phyloP scores from a whole-genome alignment of 2,329 filamentous ascomycete genomes.

The Beauveria sp. region DNA sequence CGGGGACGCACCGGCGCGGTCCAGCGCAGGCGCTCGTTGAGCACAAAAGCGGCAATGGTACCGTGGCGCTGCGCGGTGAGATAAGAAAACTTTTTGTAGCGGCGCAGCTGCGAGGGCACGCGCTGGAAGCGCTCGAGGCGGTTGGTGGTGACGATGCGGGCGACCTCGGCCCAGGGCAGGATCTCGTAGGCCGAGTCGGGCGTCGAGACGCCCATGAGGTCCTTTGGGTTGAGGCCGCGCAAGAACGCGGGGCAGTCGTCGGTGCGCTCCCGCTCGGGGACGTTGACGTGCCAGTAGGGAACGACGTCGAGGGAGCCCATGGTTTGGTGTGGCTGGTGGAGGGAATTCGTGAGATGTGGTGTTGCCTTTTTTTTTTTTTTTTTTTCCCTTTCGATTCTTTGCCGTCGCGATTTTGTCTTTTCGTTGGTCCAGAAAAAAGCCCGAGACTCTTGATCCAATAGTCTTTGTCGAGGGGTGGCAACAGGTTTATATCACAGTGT shows the following conservation, averaged over 20 bases:
- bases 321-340: background rate
- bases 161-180: slow-evolving; percentile 64
- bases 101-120: slow-evolving; percentile 66
- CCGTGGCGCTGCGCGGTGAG: slow-evolving; percentile 60
- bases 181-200: slow-evolving; percentile 57
- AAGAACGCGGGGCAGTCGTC: slow-evolving; percentile 66
- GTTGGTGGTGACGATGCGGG: slow-evolving; percentile 54
- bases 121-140: slow-evolving; percentile 70
- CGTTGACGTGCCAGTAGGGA: slow-evolving; percentile 80
- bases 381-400: background rate
- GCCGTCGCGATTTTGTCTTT: too few species aligned
- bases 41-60: slow-evolving; percentile 69
- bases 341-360: background rate
- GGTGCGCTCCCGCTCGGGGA: slow-evolving; percentile 55
- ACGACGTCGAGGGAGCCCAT: slow-evolving; percentile 30
- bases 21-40: slow-evolving; percentile 66
- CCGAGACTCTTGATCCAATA: too few species aligned
- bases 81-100: slow-evolving; percentile 65
- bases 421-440: background rate
- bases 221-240: slow-evolving; percentile 54
- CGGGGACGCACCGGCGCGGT: slow-evolving; percentile 29
- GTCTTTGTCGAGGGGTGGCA: background rate
- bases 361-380: background rate
- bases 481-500: background rate
- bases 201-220: slow-evolving; percentile 60